Percentiles rank a stretch among this genome's conserved stretches.
Conservation (phyloP, 2,329 filamentous ascomycete species). For the Alternaria arbusti region DNA sequence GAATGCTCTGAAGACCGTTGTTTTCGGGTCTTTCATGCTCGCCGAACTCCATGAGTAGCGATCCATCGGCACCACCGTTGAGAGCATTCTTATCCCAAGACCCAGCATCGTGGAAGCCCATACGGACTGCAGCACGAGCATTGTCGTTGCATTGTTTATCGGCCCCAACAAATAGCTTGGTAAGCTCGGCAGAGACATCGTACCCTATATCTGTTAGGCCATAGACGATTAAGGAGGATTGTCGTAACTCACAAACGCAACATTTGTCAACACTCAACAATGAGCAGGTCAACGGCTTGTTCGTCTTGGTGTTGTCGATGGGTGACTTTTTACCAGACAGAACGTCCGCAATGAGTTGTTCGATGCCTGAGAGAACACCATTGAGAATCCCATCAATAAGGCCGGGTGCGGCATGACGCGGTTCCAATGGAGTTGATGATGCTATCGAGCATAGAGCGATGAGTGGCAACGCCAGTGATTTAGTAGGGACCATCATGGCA, state of each 20-base stretch:
- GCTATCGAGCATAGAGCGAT: constrained; percentile 11
- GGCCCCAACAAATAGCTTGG: constrained; percentile 25
- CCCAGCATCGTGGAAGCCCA: constrained; percentile 47
- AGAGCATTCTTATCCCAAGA: constrained; percentile 45
- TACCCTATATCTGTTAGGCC: constrained; percentile 28
- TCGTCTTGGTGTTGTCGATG: constrained; percentile 25
- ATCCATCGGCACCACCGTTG: constrained; percentile 51
- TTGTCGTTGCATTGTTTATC: constrained; percentile 43
- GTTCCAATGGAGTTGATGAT: constrained; percentile 29
- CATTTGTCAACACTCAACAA: constrained; percentile 29
- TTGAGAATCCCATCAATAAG: constrained; percentile 34
- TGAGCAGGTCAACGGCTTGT: constrained; percentile 31
- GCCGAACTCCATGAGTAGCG: constrained; percentile 46
- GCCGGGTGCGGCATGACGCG: constrained; percentile 25
- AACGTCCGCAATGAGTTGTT: constrained; percentile 37
- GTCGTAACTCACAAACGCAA: constrained; percentile 35
- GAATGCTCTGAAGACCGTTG: constrained; percentile 55
- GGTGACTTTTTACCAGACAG: constrained; percentile 34
- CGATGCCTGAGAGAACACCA: constrained; percentile 22
- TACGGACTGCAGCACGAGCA: constrained; percentile 43
- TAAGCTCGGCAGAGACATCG: constrained; percentile 41
- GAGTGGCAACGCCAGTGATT: background rate
- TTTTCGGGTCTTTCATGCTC: constrained; percentile 51
- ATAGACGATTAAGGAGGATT: too few relatives aligned
- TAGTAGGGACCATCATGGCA: constrained; percentile 4